Base-by-base conservation (phyloP, 2,329 filamentous ascomycete genomes). In the Nemania abortiva region DNA sequence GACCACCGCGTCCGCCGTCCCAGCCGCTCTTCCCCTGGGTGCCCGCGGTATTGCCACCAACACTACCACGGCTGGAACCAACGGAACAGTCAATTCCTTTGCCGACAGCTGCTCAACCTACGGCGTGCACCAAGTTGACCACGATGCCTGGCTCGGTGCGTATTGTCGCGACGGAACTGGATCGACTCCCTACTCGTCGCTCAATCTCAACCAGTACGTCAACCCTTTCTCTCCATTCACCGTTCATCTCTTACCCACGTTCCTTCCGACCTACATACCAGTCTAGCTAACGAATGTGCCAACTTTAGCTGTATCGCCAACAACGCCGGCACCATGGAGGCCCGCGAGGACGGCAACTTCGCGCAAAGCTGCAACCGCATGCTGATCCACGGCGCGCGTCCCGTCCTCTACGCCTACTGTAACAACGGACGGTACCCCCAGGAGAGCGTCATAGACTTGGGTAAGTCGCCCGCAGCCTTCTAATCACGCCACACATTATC, bases 161-260 rank as follows among this genome's bases (percentile, higher is more conserved):
- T 57, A 18, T 53, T 69, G 66, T 24, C 55, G 20, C 3, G 24
- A 57, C 53, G 45, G 39, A 0, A 22, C n/a, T 9, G 45, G 55
- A 22, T 37, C 29, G 3, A 49, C 20, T 7, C 63, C 55, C n/a
- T 62, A 62, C 42, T 62, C 66, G 5, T 39, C 49, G 20, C 37
- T 69, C 52, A 66, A 66, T n/a, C 63, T 69, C 42, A 63, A 69
- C 54, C 59, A 63, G 59, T 67, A 64, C 31, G 57, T 67, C n/a
- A 10, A 24, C 6, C 31, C 20, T 9, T 10, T 29, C 49, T 18
- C 50, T 20, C n/a, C 9, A 18, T 52, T 6, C 13, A 18, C 1
- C 15, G 39, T 42, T 42, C 6, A n/a, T 47, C 29, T 0, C 6
- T 7, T 24, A 0, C 54, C 15, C 24, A 2, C 24, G 24, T 49